These are phyloP conservation scores for Hanseniaspora lachancei DNA, from an alignment of 805 yeast species.

Conservation along the genomic window DNA sequence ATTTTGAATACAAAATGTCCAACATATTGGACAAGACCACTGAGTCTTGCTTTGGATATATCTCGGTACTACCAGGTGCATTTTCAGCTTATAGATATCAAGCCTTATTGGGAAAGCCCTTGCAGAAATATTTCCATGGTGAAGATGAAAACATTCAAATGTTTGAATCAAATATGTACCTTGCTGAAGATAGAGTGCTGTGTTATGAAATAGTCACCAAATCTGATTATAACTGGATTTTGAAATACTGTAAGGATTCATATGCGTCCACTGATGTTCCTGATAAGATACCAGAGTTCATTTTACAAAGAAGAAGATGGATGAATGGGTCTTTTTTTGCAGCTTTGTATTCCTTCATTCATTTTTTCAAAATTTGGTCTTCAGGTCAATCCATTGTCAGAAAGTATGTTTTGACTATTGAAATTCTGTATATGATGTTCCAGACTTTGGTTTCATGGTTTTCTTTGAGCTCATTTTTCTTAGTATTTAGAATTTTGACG, in stretches of 20 bases:
- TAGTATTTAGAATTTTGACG: slow-evolving; percentile 80
- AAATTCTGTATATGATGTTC: slow-evolving; percentile 64
- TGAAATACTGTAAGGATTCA: slow-evolving; percentile 76
- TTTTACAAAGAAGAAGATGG: slow-evolving; percentile 92
- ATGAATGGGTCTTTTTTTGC: slow-evolving; percentile 94
- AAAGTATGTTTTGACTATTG: slow-evolving; percentile 59
- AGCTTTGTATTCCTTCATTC: slow-evolving; percentile 71
- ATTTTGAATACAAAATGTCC: slow-evolving; percentile 91
- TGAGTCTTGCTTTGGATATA: slow-evolving; percentile 89
- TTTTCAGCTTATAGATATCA: slow-evolving; percentile 84
- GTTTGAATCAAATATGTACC: slow-evolving; percentile 89
- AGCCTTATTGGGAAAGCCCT: slow-evolving; percentile 74
- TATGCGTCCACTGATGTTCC: slow-evolving; percentile 95
- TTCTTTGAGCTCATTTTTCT: slow-evolving; percentile 75
- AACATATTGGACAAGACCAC: slow-evolving; percentile 91
- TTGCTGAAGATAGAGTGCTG: slow-evolving; percentile 90
- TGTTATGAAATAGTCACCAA: slow-evolving; percentile 95
- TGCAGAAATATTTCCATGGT: slow-evolving; percentile 84
- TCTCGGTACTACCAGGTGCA: slow-evolving; percentile 91
- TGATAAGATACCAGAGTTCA: slow-evolving; percentile 69
- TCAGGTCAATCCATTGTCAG: slow-evolving; percentile 61
- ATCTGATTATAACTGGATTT: slow-evolving; percentile 53
- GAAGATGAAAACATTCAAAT: slow-evolving; percentile 68
- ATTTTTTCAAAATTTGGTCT: slow-evolving; percentile 61
- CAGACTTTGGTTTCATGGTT: slow-evolving; percentile 81